Base-by-base conservation (phyloP, 1,139 yeast species). In the Starmera stellimalicola region DNA sequence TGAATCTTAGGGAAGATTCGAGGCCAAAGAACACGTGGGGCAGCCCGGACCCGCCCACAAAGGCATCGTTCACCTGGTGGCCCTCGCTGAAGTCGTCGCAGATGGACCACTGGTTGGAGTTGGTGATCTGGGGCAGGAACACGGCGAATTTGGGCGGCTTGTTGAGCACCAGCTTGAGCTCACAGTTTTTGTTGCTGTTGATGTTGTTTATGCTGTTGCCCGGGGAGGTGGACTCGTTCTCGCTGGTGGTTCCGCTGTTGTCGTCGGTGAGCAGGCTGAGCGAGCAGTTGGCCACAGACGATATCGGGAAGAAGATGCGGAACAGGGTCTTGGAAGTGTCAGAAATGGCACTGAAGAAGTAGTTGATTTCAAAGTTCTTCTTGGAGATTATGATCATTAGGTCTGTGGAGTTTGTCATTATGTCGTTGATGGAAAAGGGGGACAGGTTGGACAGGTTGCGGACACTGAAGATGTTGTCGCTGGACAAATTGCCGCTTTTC, bases 41-140 rank as follows among this genome's bases (percentile, higher is more conserved):
- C 19, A 61, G 42, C 23, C 61, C 61, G 12, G 63, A 55, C 3
- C 65, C 82, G 12, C 75, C 75, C 29, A 63, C 58, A 48, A 63
- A 73, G 0, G 91, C 88, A 40, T 65, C 69, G 38, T 74, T 73
- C 10, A 81, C 91, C 51, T 81, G 88, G 48, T 78, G 85, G 17
- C 83, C 87, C 46, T 80, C 91, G 38, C 84, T 76, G 46, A 81
- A 81, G 55, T 81, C 93, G 39, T 80, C 91, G 55, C 91, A 80
- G 18, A 79, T 75, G 3, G 82, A 75, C 93, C 93, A 81, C 48
- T 78, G 85, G 51, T 80, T 79, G 27, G 47, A 47, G 26, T 70
- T 57, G 17, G 47, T 44, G n/a, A 44, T 31, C 25, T 51, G 64
- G 44, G 57, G 63, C 51, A 80, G 80, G 48, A 75, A 78, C 2